Evolutionary conservation across 2,329 filamentous ascomycete species (phyloP).

Genomic region (Aureobasidium sp.): DNA sequence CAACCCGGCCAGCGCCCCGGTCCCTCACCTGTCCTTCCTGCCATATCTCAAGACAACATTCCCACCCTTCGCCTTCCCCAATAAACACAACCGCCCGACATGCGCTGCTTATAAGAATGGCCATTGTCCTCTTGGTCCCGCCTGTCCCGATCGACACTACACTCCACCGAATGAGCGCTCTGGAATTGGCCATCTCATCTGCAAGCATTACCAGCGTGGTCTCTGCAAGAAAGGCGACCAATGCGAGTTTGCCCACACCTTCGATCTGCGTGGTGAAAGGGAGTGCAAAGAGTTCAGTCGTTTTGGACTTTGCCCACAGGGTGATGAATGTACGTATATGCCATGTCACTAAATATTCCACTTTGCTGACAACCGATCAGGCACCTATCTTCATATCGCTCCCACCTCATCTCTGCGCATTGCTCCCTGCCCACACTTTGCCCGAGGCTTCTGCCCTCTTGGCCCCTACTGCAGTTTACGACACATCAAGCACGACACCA

Average conservation of each 20-base stretch:
- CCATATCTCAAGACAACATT: constrained; percentile 23
- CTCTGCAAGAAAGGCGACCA: constrained; percentile 95
- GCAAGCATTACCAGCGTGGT: constrained; percentile 97
- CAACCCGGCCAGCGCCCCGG: constrained; percentile 22
- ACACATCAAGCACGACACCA: constrained; percentile 64
- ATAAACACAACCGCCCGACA: constrained; percentile 45
- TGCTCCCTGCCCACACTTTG: constrained; percentile 73
- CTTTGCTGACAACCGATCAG: constrained; percentile 5
- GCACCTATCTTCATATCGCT: constrained; percentile 42
- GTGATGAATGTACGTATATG: constrained; percentile 70
- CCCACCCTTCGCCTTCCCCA: constrained; percentile 25
- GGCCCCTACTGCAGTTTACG: constrained; percentile 82
- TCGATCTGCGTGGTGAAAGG: constrained; percentile 96
- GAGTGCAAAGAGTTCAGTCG: constrained; percentile 95
- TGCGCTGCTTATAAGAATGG: constrained; percentile 82
- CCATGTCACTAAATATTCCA: constrained; percentile 73
- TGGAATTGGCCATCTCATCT: constrained; percentile 56
- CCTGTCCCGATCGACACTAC: constrained; percentile 77
- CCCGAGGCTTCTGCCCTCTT: constrained; percentile 87
- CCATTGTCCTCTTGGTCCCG: constrained; percentile 75
- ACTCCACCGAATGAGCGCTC: constrained; percentile 36
- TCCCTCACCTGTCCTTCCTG: constrained; percentile 24
- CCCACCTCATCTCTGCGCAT: constrained; percentile 53
- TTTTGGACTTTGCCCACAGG: constrained; percentile 91
- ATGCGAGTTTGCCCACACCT: constrained; percentile 98